A percentile compares a stretch with the other conserved stretches of the same genome.
Evolutionary conservation across 2,329 filamentous ascomycete genomes (phyloP).

Genomic region (Cadophora gregata): DNA sequence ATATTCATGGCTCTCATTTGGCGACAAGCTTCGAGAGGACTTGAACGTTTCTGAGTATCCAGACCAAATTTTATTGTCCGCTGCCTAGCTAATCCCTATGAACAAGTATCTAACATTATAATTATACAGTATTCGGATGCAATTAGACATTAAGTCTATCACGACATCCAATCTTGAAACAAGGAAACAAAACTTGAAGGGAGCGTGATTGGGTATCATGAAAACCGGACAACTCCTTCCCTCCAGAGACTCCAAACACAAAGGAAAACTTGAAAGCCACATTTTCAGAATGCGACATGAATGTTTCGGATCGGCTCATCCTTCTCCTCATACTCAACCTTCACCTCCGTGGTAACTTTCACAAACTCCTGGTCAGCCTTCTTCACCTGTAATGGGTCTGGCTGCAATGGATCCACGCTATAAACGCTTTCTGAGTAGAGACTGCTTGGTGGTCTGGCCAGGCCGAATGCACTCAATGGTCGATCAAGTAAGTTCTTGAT

Average conservation of each 20-base stretch:
- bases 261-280: neutral
- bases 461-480: conserved; percentile 24
- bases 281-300: conserved; percentile 2
- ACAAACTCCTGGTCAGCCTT: conserved; percentile 28
- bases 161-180: neutral
- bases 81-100: neutral
- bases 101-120: conserved; percentile 18
- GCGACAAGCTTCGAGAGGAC: no score
- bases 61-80: neutral
- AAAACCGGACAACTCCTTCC: neutral
- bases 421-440: conserved; percentile 31
- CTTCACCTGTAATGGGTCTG: conserved; percentile 28
- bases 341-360: conserved; percentile 30
- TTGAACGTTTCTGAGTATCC: neutral
- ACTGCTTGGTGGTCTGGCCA: conserved; percentile 28
- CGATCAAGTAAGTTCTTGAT: conserved; percentile 32
- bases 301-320: conserved; percentile 27
- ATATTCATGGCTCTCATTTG: no score
- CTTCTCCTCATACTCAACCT: conserved; percentile 28
- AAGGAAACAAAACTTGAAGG: neutral
- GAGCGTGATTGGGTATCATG: conserved; percentile 18
- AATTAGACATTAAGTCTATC: neutral
- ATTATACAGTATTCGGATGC: conserved; percentile 13
- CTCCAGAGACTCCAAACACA: neutral
- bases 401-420: conserved; percentile 25